Evolutionary conservation across 1,139 yeast genomes (phyloP).

Genomic region (Kodamaea arcana): DNA sequence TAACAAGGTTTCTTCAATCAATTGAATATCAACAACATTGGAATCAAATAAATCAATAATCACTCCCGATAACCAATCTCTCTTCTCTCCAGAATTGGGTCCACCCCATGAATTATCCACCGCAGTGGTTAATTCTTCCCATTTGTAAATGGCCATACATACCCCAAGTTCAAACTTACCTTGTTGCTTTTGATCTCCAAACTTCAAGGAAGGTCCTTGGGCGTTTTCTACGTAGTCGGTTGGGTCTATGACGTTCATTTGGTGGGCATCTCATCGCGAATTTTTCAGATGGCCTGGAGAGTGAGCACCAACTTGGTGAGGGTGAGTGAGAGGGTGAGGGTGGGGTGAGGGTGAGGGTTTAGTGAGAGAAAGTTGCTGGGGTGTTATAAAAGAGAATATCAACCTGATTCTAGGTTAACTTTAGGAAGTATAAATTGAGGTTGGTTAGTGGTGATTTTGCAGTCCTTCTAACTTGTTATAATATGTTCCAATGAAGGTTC

Average conservation of each 20-base stretch:
- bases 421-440: too few species aligned
- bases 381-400: too few species aligned
- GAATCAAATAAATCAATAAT: constrained; percentile 56
- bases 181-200: constrained; percentile 63
- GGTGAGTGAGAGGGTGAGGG: too few species aligned
- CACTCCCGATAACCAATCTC: constrained; percentile 32
- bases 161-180: constrained; percentile 91
- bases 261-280: constrained; percentile 6
- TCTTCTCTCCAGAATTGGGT: constrained; percentile 77
- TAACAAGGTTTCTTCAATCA: constrained; percentile 78
- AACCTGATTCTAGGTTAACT: too few species aligned
- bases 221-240: constrained; percentile 45
- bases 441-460: too few species aligned
- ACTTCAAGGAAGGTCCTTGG: constrained; percentile 32
- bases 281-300: too few species aligned
- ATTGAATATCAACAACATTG: constrained; percentile 63
- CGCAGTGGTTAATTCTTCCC: constrained; percentile 88
- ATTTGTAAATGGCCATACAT: constrained; percentile 78
- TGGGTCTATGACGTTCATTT: constrained; percentile 37
- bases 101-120: constrained; percentile 99
- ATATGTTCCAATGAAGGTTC: too few species aligned
- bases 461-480: too few species aligned
- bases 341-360: too few species aligned
- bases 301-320: too few species aligned
- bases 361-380: too few species aligned